phyloP scores from a whole-genome alignment of 169 alveolate genomes.

The Eimeria necatrix region DNA sequence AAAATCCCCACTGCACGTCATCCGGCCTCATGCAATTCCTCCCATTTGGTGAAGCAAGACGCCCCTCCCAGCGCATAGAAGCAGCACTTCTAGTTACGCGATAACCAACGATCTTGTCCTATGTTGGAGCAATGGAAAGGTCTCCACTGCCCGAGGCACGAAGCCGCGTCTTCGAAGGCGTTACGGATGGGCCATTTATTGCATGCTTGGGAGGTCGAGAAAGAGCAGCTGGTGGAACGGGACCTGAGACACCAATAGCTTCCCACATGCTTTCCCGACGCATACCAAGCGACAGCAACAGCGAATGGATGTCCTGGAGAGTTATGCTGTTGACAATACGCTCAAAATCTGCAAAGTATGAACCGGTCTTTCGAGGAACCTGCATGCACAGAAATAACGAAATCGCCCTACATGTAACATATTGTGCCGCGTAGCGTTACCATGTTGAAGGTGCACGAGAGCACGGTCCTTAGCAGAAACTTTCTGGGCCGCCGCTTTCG shows the following conservation, averaged over 20 bases:
- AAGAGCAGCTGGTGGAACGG: conserved; percentile 66
- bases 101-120: too few species aligned
- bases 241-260: conserved; percentile 78
- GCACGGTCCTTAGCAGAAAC: not conserved
- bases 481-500: not conserved
- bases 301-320: conserved; percentile 71
- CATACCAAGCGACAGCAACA: conserved; percentile 67
- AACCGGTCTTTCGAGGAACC: conserved; percentile 75
- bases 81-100: not conserved
- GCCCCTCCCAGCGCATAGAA: not conserved
- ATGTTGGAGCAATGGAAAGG: too few species aligned
- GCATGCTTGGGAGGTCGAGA: conserved; percentile 20
- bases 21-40: not conserved
- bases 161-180: conserved; percentile 51
- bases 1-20: not conserved
- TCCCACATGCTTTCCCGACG: conserved; percentile 72
- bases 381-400: not conserved
- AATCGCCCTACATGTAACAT: not conserved
- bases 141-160: not conserved
- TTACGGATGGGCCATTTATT: not conserved
- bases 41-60: not conserved
- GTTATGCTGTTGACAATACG: conserved; percentile 75
- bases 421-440: not conserved
- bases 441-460: not conserved
- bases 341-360: conserved; percentile 53